Evolutionary conservation across 2,329 filamentous ascomycete species (phyloP).

Genomic region (Beauveria medogensis): DNA sequence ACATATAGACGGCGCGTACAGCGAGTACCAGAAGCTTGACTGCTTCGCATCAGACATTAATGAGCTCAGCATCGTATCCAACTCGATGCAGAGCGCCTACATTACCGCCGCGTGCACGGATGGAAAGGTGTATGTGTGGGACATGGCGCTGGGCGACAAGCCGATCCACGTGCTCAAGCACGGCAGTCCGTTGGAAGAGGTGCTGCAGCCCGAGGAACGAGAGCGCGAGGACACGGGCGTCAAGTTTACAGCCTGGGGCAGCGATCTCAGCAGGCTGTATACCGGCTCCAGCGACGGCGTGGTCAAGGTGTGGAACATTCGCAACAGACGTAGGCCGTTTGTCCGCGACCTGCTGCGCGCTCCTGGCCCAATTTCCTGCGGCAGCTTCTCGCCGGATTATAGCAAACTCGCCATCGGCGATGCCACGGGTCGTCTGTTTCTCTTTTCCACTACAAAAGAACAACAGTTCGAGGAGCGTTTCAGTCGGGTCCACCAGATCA

Average conservation of each 20-base stretch:
- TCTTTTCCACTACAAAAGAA: slow-evolving; percentile 42
- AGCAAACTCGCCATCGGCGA: slow-evolving; percentile 52
- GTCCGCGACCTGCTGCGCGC: slow-evolving; percentile 47
- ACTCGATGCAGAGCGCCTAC: slow-evolving; percentile 41
- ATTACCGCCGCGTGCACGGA: slow-evolving; percentile 55
- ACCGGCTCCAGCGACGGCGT: slow-evolving; percentile 56
- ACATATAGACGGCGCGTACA: slow-evolving; percentile 23
- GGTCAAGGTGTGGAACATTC: slow-evolving; percentile 56
- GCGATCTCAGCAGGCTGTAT: slow-evolving; percentile 48
- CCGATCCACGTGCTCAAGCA: slow-evolving; percentile 50
- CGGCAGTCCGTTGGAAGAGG: slow-evolving; percentile 34
- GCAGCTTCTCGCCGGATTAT: slow-evolving; percentile 49
- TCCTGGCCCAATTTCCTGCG: slow-evolving; percentile 48
- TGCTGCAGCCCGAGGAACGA: slow-evolving; percentile 30
- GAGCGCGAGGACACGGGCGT: slow-evolving; percentile 53
- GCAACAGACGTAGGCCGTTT: slow-evolving; percentile 33
- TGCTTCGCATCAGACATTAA: slow-evolving; percentile 55
- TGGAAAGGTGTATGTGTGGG: slow-evolving; percentile 56
- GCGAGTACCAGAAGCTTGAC: slow-evolving; percentile 46
- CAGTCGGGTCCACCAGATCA: slow-evolving; percentile 26
- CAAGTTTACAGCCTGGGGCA: slow-evolving; percentile 56
- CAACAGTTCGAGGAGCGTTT: slow-evolving; percentile 28
- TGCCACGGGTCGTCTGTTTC: slow-evolving; percentile 50
- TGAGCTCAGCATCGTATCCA: slow-evolving; percentile 51
- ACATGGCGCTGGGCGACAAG: slow-evolving; percentile 46